Conservation (phyloP, 2,329 filamentous ascomycete genomes). For the Claviceps sp. region DNA sequence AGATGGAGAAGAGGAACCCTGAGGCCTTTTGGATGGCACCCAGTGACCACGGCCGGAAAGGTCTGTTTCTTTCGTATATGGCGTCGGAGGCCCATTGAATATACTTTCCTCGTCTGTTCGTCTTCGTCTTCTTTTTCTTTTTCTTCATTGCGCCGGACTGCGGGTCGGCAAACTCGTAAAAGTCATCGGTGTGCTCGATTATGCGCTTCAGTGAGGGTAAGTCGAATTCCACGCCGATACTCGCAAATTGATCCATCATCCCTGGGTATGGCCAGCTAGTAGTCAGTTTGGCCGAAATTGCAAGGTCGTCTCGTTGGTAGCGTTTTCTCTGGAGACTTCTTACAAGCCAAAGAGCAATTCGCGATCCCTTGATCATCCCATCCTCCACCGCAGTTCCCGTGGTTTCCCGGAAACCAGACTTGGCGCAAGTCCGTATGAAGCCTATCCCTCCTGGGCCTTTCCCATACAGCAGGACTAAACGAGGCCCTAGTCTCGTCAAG, state of each 20-base stretch:
- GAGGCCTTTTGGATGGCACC: conserved; percentile 28
- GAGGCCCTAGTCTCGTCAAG: conserved; percentile 42
- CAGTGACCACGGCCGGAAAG: conserved; percentile 34
- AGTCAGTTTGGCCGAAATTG: too few species aligned
- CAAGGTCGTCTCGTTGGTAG: too few species aligned
- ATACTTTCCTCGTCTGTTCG: neutral
- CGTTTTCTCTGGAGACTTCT: conserved; percentile 7
- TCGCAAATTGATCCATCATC: conserved; percentile 44
- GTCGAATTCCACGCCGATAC: conserved; percentile 37
- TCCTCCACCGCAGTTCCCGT: conserved; percentile 58
- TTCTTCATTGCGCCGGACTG: conserved; percentile 5
- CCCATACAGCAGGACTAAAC: conserved; percentile 44
- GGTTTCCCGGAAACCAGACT: conserved; percentile 58
- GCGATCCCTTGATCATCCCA: conserved; percentile 39
- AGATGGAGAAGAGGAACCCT: conserved; percentile 29
- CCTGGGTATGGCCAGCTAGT: conserved; percentile 17
- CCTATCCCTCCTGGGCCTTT: conserved; percentile 25
- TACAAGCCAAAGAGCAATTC: conserved; percentile 26
- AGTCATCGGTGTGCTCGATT: conserved; percentile 20
- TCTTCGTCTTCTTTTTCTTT: conserved; percentile 2
- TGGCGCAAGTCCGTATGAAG: conserved; percentile 32
- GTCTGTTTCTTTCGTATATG: conserved; percentile 33
- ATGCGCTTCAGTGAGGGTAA: conserved; percentile 26
- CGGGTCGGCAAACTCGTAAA: conserved; percentile 15
- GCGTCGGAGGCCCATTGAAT: conserved; percentile 32